A percentile compares a stretch with the other conserved stretches of the same genome.
These are phyloP conservation scores for Penicillium polonicum DNA, from an alignment of 2,329 filamentous ascomycete genomes.

Conservation along the genomic window DNA sequence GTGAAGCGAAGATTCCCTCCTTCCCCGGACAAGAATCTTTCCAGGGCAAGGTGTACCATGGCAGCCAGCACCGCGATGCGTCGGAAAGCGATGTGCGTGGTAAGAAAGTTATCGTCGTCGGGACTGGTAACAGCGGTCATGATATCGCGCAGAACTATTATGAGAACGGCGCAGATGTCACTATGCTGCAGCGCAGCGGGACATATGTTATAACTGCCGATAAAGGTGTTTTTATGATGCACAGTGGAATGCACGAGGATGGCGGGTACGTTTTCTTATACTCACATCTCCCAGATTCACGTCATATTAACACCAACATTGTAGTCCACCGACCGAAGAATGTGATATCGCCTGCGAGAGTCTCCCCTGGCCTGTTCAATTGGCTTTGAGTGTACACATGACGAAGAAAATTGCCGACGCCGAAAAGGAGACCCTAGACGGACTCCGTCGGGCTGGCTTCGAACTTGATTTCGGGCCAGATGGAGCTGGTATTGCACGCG, in stretches of 20 bases:
- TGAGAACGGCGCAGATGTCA: constrained; percentile 51
- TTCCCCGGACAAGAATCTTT: constrained; percentile 45
- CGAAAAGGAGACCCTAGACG: constrained; percentile 48
- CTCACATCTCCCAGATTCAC: no score
- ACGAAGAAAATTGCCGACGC: constrained; percentile 43
- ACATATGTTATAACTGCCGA: constrained; percentile 52
- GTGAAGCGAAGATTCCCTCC: constrained; percentile 43
- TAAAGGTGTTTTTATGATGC: constrained; percentile 46
- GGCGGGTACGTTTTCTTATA: constrained; percentile 27
- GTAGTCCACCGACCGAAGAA: constrained; percentile 50
- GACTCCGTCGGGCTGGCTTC: constrained; percentile 50
- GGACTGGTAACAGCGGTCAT: constrained; percentile 51
- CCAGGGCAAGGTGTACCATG: constrained; percentile 47
- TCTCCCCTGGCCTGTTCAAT: constrained; percentile 49
- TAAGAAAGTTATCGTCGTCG: constrained; percentile 51
- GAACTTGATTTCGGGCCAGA: constrained; percentile 42
- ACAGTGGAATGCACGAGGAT: constrained; percentile 49
- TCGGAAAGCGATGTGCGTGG: constrained; percentile 35
- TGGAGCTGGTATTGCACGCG: constrained; percentile 43
- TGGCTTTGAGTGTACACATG: constrained; percentile 45
- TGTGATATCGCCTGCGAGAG: constrained; percentile 51
- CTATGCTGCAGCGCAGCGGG: constrained; percentile 54
- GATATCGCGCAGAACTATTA: constrained; percentile 54
- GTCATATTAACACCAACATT: neutral
- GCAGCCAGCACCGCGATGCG: constrained; percentile 45